A percentile compares a stretch with the other conserved stretches of the same genome.
Conservation (phyloP, 495 filamentous ascomycete species). For the Glarea lozoyensis region DNA sequence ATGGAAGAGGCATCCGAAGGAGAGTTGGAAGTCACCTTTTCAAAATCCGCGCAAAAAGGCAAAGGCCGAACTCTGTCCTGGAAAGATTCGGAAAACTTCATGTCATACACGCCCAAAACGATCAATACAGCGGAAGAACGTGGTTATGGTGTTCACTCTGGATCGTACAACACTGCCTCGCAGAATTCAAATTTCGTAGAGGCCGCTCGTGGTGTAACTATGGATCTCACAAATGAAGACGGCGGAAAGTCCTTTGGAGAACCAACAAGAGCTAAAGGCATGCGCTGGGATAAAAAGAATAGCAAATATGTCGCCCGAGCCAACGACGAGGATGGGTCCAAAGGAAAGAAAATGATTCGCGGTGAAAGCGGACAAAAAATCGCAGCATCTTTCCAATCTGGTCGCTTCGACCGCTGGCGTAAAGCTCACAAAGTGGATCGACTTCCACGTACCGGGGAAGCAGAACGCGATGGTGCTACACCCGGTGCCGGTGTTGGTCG, state of each 20-base stretch:
- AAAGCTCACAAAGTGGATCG: slow-evolving; percentile 70
- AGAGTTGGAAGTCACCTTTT: slow-evolving; percentile 79
- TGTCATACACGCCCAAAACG: slow-evolving; percentile 80
- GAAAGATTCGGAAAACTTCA: slow-evolving; percentile 84
- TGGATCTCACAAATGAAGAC: slow-evolving; percentile 87
- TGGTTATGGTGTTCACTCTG: slow-evolving; percentile 85
- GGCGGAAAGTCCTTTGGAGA: slow-evolving; percentile 66
- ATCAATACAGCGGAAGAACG: slow-evolving; percentile 75
- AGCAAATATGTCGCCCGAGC: slow-evolving; percentile 85
- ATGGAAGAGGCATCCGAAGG: slow-evolving; percentile 61
- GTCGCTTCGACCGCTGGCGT: slow-evolving; percentile 87
- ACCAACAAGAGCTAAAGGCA: slow-evolving; percentile 53
- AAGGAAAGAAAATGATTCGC: slow-evolving; percentile 71
- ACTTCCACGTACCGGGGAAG: slow-evolving; percentile 74
- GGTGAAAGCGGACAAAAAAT: slow-evolving; percentile 96
- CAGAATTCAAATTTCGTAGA: slow-evolving; percentile 67
- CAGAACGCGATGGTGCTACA: slow-evolving; percentile 42
- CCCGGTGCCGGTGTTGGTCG: slow-evolving; percentile 24
- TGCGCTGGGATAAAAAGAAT: slow-evolving; percentile 95
- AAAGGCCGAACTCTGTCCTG: slow-evolving; percentile 41
- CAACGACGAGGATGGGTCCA: slow-evolving; percentile 92
- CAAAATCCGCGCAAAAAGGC: slow-evolving; percentile 38
- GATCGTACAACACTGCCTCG: slow-evolving; percentile 38
- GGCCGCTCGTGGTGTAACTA: slow-evolving; percentile 70
- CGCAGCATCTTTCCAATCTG: slow-evolving; percentile 82